Conservation (phyloP, 345 rosid species). For the Syzygium oleosum region DNA sequence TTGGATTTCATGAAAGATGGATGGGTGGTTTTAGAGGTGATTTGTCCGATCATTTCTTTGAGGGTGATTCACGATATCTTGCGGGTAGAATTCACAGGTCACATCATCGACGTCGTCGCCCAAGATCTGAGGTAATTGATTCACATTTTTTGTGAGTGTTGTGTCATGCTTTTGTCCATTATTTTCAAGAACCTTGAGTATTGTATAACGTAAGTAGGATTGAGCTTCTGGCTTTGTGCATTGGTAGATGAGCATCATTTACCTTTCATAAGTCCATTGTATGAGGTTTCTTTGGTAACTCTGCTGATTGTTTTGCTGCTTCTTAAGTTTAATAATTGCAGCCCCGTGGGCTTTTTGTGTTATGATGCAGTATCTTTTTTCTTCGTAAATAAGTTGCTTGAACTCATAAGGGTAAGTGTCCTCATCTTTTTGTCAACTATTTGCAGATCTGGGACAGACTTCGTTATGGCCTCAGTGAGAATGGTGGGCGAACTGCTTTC, state of each 20-base stretch:
- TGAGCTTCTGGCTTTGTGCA: background rate
- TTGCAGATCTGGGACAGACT: constrained; percentile 61
- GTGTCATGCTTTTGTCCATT: background rate
- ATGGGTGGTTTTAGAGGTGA: constrained; percentile 40
- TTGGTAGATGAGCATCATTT: background rate
- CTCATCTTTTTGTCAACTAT: background rate
- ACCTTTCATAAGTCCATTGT: background rate
- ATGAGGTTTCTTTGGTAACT: background rate
- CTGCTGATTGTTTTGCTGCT: background rate
- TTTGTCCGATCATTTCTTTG: constrained; percentile 24
- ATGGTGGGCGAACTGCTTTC: constrained; percentile 16
- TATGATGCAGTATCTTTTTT: background rate
- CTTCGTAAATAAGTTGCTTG: background rate
- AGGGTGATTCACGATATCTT: constrained; percentile 33
- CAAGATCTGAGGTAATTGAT: constrained; percentile 52
- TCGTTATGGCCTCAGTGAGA: constrained; percentile 35
- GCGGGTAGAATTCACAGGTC: constrained; percentile 40
- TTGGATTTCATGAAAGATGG: constrained; percentile 42
- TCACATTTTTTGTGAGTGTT: background rate
- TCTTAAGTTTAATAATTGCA: background rate
- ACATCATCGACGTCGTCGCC: constrained; percentile 38
- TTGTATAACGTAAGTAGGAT: background rate
- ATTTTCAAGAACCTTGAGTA: background rate
- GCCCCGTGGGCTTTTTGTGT: background rate
- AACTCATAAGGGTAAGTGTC: background rate